These are phyloP conservation scores for Danielia reshetovae DNA, from an alignment of 805 yeast genomes.

Conservation along the genomic window DNA sequence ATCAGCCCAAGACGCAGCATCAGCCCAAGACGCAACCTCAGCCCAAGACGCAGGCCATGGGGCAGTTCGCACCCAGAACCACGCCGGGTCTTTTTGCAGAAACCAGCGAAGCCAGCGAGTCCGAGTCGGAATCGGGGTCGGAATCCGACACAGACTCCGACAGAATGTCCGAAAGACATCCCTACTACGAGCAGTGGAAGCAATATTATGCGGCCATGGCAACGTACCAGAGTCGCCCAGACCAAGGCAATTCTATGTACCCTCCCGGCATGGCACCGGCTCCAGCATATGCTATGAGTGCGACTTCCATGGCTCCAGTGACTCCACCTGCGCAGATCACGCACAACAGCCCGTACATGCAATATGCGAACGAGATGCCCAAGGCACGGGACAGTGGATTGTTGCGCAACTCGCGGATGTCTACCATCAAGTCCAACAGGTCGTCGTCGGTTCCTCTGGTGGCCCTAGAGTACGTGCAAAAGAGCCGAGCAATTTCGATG, in stretches of 20 bases:
- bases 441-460: conserved; percentile 34
- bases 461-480: conserved; percentile 1
- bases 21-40: conserved; percentile 3
- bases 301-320: conserved; percentile 6
- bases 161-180: conserved; percentile 18
- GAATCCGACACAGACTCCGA: conserved; percentile 8
- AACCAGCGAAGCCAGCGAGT: neutral
- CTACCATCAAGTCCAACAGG: conserved; percentile 31
- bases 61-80: too few species aligned
- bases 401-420: conserved; percentile 25
- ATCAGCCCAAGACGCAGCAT: neutral
- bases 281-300: too few species aligned
- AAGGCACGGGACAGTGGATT: conserved; percentile 6
- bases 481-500: conserved; percentile 12
- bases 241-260: conserved; percentile 11
- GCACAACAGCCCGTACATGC: conserved; percentile 5
- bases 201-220: conserved; percentile 31
- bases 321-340: conserved; percentile 2
- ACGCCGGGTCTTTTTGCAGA: too few species aligned
- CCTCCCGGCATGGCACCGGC: conserved; percentile 6
- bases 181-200: conserved; percentile 36
- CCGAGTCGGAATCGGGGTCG: conserved; percentile 3
- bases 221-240: conserved; percentile 13
- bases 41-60: neutral
- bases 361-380: conserved; percentile 1